Evolutionary conservation across 2,329 filamentous ascomycete genomes (phyloP).

Genomic region (Arthrobotrys sinensis): DNA sequence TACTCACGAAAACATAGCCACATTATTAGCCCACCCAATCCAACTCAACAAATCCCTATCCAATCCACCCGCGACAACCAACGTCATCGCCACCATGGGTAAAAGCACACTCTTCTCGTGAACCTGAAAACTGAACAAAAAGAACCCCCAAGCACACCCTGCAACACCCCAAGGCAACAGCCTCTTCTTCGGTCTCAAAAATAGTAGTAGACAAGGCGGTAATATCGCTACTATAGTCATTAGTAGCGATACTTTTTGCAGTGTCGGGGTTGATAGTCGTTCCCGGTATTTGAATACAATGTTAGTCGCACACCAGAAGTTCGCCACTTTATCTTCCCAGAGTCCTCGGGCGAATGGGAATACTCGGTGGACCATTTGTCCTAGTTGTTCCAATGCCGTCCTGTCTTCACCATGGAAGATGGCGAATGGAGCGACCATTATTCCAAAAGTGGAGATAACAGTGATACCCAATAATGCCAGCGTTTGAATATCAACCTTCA

Average conservation of each 20-base stretch:
- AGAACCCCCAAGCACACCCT: constrained; percentile 94
- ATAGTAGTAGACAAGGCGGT: constrained; percentile 83
- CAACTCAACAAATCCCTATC: constrained; percentile 83
- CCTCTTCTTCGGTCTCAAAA: constrained; percentile 82
- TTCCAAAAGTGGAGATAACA: constrained; percentile 78
- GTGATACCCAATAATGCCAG: constrained; percentile 78
- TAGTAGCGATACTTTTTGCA: constrained; percentile 79
- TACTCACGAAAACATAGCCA: constrained; percentile 63
- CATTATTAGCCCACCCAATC: constrained; percentile 91
- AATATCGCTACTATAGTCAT: constrained; percentile 83
- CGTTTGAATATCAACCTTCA: constrained; percentile 78
- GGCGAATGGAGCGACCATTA: constrained; percentile 75
- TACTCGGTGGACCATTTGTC: constrained; percentile 89
- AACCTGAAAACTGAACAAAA: constrained; percentile 96
- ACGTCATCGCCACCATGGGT: constrained; percentile 91
- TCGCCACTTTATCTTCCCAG: constrained; percentile 99
- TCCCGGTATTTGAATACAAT: constrained; percentile 87
- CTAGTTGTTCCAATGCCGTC: constrained; percentile 81
- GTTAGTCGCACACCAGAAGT: constrained; percentile 96
- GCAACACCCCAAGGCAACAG: constrained; percentile 85
- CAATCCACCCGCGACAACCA: constrained; percentile 85
- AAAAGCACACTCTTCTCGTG: constrained; percentile 97
- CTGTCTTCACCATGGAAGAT: constrained; percentile 77
- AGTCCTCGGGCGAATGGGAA: constrained; percentile 96
- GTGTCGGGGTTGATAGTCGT: constrained; percentile 76